Conservation (phyloP, 1,284 basidiomycete genomes). For the Leccinum fuscescens region DNA sequence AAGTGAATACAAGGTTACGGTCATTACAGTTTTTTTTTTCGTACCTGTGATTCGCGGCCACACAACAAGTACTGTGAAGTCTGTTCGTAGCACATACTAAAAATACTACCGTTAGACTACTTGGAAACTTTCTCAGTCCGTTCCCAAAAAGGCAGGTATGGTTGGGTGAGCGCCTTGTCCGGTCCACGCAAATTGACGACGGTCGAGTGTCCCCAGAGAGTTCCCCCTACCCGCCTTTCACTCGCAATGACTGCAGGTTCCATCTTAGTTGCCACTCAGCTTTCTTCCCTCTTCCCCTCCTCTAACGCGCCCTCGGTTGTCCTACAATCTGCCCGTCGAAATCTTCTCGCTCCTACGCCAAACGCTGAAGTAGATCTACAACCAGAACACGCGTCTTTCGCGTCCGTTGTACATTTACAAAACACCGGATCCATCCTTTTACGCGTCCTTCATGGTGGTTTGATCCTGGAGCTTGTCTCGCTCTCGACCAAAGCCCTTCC, state of each 20-base stretch:
- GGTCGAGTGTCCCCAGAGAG: neutral
- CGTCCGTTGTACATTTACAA: conserved; percentile 56
- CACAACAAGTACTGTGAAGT: no score
- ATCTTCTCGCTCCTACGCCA: conserved; percentile 45
- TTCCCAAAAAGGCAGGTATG: conserved; percentile 28
- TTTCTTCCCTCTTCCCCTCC: conserved; percentile 60
- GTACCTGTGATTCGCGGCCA: neutral
- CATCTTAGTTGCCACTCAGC: conserved; percentile 58
- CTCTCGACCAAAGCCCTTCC: conserved; percentile 62
- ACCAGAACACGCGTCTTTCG: conserved; percentile 72
- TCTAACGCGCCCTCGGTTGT: conserved; percentile 51
- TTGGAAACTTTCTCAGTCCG: neutral
- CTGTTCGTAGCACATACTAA: no score
- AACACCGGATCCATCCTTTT: conserved; percentile 68
- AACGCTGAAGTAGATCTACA: conserved; percentile 53
- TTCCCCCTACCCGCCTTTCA: neutral
- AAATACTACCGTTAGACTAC: no score
- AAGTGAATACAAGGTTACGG: neutral
- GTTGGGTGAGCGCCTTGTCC: conserved; percentile 2
- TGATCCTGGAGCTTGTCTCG: conserved; percentile 75
- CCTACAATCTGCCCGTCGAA: conserved; percentile 56
- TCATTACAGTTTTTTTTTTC: neutral
- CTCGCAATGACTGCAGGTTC: conserved; percentile 40
- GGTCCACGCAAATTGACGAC: neutral
- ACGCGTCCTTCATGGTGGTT: conserved; percentile 72